These are phyloP conservation scores for Phlegmacium glaucopus DNA, from an alignment of 768 basidiomycete species.

Conservation along the genomic window DNA sequence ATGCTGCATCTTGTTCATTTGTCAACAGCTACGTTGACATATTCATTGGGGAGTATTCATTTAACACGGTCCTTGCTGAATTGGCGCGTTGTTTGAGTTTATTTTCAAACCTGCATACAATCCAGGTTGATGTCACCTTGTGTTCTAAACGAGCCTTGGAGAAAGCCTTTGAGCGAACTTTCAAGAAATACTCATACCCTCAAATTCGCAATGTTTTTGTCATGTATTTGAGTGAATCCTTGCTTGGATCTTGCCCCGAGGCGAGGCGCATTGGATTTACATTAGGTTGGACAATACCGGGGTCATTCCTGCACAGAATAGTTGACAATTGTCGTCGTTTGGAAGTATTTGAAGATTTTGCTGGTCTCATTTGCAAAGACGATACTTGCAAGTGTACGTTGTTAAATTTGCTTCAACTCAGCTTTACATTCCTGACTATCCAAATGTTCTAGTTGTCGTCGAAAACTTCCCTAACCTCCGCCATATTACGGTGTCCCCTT, in stretches of 20 bases:
- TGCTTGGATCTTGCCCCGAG: background rate
- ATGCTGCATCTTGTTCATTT: too few relatives aligned
- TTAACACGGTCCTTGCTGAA: background rate
- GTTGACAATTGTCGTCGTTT: too few relatives aligned
- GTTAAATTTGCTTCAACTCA: too few relatives aligned
- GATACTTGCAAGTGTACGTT: too few relatives aligned
- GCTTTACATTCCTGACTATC: too few relatives aligned
- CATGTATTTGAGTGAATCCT: background rate
- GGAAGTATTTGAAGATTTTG: too few relatives aligned
- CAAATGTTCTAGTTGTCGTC: too few relatives aligned
- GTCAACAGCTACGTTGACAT: too few relatives aligned
- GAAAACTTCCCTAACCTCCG: too few relatives aligned
- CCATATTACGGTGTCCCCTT: too few relatives aligned
- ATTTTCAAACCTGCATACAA: conserved; percentile 20
- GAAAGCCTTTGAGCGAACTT: background rate
- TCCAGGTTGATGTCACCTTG: conserved; percentile 8
- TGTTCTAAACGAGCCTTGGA: background rate
- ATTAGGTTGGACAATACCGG: background rate
- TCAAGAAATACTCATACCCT: background rate
- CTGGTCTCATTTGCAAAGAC: too few relatives aligned
- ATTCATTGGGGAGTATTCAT: background rate
- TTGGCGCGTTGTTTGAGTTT: conserved; percentile 8
- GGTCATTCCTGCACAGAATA: too few relatives aligned
- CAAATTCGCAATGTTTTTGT: background rate
- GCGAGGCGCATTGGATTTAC: background rate